Evolutionary conservation across 108 stramenopile species (phyloP), one percentile per base, ranked within the genome.

Genomic region (Pseudonitzschia multiseries): DNA sequence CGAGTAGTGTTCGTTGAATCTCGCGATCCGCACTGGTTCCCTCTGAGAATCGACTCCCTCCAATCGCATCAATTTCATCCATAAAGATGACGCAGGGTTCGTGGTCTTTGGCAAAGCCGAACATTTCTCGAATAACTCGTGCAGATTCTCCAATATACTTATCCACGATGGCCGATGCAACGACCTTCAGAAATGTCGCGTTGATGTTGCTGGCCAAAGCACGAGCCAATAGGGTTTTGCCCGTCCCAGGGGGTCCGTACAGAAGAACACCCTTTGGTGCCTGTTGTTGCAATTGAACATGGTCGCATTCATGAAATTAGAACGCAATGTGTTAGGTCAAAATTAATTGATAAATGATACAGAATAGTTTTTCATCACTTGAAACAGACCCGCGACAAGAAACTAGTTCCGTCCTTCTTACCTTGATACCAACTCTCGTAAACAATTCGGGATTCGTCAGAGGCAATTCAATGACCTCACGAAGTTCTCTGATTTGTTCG

Each of bases 81-180:
- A 99, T 98, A 75, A 99, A 99, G 74, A 99, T 98, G 72, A 99
- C 97, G 75, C 97, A 98, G 27, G 98, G 97, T 82, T 93, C 85
- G 71, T 98, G 96, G 74, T 97, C 97, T 52, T 90, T 76, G 10
- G 98, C 98, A 82, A 96, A 98, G 21, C 96, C 96, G 84, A 99
- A 99, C 97, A 99, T 98, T 87, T 99, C 97, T 46, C 97, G 95
- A 74, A 99, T 96, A 43, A 99, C 93, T 65, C 97, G 95, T 9
- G 98, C 97, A 26, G 93, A 94, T 85, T 99, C 98, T 54, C 98
- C 98, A 74, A 99, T 98, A 88, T 99, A 99, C 85, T 99, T 99
- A 84, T 99, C 97, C 46, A 99, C 98, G 82, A 99, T 96, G 27
- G 97, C 99, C 10, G 93, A 96, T 15, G 97, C 99, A 10, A 99